Percentiles rank a stretch among this genome's conserved stretches.
Conservation (phyloP, 805 yeast species). For the Metschnikowia kofuensis region DNA sequence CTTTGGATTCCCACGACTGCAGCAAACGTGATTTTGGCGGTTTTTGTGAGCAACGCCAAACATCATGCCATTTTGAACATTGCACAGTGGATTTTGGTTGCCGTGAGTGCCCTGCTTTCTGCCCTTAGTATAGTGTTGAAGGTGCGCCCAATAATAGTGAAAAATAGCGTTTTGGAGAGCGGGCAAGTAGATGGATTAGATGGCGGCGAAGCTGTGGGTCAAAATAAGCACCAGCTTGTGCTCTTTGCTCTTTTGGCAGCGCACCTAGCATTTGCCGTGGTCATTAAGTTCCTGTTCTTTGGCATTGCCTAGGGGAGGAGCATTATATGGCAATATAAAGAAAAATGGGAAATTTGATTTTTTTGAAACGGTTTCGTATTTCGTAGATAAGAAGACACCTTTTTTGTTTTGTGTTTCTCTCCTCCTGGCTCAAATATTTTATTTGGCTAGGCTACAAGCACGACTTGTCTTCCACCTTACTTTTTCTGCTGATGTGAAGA, state of each 20-base stretch:
- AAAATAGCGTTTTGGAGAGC: slow-evolving; percentile 21
- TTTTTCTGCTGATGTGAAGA: no score
- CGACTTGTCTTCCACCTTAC: no score
- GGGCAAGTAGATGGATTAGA: slow-evolving; percentile 18
- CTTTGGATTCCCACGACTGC: slow-evolving; percentile 85
- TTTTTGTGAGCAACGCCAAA: slow-evolving; percentile 39
- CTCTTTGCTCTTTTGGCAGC: slow-evolving; percentile 41
- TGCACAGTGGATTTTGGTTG: slow-evolving; percentile 63
- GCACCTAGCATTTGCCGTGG: slow-evolving; percentile 58
- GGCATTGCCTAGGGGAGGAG: slow-evolving; percentile 2
- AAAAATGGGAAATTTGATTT: no score
- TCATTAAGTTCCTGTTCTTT: slow-evolving; percentile 66
- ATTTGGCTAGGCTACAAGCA: no score
- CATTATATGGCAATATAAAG: neutral
- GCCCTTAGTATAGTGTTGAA: slow-evolving; percentile 53
- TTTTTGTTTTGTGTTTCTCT: no score
- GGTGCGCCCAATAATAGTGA: slow-evolving; percentile 36
- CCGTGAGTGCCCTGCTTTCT: slow-evolving; percentile 58
- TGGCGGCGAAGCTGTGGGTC: slow-evolving; percentile 28
- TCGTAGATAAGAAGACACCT: no score
- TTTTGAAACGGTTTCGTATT: no score
- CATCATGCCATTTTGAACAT: slow-evolving; percentile 39
- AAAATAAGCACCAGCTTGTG: slow-evolving; percentile 29
- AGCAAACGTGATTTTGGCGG: slow-evolving; percentile 54
- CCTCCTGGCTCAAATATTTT: no score